phyloP scores from a whole-genome alignment of 2,329 filamentous ascomycete species.

The Pseudocercospora macadamiae region DNA sequence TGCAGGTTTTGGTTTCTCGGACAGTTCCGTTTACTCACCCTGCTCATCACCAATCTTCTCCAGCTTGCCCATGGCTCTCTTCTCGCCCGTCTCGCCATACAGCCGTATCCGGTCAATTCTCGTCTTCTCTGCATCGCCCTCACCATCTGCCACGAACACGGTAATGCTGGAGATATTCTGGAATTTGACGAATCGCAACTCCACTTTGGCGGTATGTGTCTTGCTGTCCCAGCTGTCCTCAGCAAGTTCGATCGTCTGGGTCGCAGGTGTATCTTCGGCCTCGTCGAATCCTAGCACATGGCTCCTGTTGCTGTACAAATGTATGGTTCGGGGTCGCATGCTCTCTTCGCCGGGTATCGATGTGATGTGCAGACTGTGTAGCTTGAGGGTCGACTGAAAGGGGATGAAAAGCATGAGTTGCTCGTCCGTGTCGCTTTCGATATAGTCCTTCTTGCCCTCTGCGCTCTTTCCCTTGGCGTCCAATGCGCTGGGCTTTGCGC shows the following conservation, averaged over 20 bases:
- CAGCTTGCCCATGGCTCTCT: conserved; percentile 89
- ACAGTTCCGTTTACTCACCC: conserved; percentile 24
- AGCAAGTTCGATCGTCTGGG: conserved; percentile 76
- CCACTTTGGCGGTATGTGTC: conserved; percentile 55
- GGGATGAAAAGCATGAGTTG: conserved; percentile 92
- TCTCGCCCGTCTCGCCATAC: conserved; percentile 88
- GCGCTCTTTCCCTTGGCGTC: conserved; percentile 57
- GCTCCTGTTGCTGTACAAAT: conserved; percentile 83
- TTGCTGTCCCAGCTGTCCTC: conserved; percentile 71
- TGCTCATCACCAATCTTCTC: conserved; percentile 87
- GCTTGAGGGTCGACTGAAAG: conserved; percentile 83
- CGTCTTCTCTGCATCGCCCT: conserved; percentile 82
- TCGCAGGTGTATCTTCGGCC: conserved; percentile 80
- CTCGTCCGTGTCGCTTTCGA: conserved; percentile 96
- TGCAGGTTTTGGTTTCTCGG: too few relatives aligned
- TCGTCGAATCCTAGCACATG: conserved; percentile 95
- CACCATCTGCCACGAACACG: conserved; percentile 80
- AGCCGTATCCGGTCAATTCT: conserved; percentile 78
- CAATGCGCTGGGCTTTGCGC: conserved; percentile 66
- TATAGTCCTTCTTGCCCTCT: conserved; percentile 71
- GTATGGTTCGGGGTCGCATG: conserved; percentile 79
- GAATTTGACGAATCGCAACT: conserved; percentile 93
- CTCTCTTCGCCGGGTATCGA: conserved; percentile 77
- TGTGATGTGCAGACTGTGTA: conserved; percentile 85
- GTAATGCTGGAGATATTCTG: conserved; percentile 88